Evolutionary conservation across 306 rosid species (phyloP).

Genomic region (Pterocarpus santalinus): DNA sequence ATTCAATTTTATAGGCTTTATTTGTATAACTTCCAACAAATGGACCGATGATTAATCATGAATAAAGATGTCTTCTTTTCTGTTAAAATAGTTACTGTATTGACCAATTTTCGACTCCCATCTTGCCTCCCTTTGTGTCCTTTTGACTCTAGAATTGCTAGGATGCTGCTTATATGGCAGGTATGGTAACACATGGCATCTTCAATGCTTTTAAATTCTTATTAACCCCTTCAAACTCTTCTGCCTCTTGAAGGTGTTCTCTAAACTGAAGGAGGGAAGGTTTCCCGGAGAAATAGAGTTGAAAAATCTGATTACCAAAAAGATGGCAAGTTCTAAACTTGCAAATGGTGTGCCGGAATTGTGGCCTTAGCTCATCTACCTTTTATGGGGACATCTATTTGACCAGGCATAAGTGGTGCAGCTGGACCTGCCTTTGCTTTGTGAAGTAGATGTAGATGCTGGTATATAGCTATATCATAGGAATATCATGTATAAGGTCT

Average conservation of each 20-base stretch:
- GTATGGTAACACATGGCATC: conserved; percentile 3
- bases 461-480: conserved; percentile 19
- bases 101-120: neutral
- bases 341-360: conserved; percentile 48
- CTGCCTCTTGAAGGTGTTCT: conserved; percentile 70
- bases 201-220: conserved; percentile 37
- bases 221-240: conserved; percentile 39
- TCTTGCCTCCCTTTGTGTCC: neutral
- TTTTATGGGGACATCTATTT: neutral
- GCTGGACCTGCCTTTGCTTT: conserved; percentile 37
- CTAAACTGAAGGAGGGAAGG: conserved; percentile 77
- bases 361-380: conserved; percentile 45
- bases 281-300: conserved; percentile 85
- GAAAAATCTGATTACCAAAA: conserved; percentile 59
- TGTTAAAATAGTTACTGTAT: conserved; percentile 7
- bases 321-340: conserved; percentile 55
- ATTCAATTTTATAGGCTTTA: neutral
- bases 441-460: conserved; percentile 41
- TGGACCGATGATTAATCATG: conserved; percentile 3
- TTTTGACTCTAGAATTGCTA: neutral
- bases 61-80: conserved; percentile 1
- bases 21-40: conserved; percentile 17
- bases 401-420: conserved; percentile 33
- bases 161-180: too few species aligned
- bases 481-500: conserved; percentile 37